Conservation (phyloP, 805 yeast genomes). For the Metschnikowia colocasiae region DNA sequence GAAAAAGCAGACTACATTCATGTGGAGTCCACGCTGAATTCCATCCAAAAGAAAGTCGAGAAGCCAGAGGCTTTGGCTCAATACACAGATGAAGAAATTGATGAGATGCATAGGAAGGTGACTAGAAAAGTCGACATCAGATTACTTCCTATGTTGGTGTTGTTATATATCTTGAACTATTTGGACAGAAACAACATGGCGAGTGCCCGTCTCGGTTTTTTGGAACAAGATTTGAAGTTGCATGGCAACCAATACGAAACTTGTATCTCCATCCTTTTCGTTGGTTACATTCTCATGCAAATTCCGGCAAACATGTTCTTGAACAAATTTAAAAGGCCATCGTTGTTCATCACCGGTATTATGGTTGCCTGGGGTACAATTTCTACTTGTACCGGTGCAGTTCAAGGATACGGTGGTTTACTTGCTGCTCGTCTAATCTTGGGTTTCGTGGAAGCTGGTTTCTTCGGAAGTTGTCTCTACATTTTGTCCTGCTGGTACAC, state of each 20-base stretch:
- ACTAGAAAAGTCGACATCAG: slow-evolving; percentile 47
- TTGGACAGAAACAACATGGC: slow-evolving; percentile 54
- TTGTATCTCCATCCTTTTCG: slow-evolving; percentile 49
- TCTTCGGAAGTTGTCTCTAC: slow-evolving; percentile 46
- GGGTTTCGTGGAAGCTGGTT: slow-evolving; percentile 47
- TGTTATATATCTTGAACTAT: slow-evolving; percentile 50
- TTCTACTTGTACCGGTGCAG: slow-evolving; percentile 48
- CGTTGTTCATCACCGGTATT: slow-evolving; percentile 45
- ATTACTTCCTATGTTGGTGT: slow-evolving; percentile 47
- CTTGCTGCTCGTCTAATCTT: slow-evolving; percentile 45
- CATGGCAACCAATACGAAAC: slow-evolving; percentile 46
- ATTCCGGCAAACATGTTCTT: slow-evolving; percentile 47
- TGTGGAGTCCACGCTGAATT: slow-evolving; percentile 8
- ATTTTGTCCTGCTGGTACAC: slow-evolving; percentile 56
- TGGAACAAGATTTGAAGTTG: slow-evolving; percentile 41
- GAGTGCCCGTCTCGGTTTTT: slow-evolving; percentile 50
- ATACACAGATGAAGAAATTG: slow-evolving; percentile 41
- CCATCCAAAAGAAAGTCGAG: not conserved
- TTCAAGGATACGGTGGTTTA: slow-evolving; percentile 41
- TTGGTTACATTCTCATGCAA: slow-evolving; percentile 48
- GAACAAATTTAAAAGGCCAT: slow-evolving; percentile 47
- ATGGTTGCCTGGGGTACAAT: slow-evolving; percentile 52
- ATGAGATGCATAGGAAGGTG: slow-evolving; percentile 39
- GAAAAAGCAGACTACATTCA: slow-evolving; percentile 11
- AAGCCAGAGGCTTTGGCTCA: slow-evolving; percentile 32